Conservation (phyloP, 768 basidiomycete species). For the Strobilomyces echinocephalus region DNA sequence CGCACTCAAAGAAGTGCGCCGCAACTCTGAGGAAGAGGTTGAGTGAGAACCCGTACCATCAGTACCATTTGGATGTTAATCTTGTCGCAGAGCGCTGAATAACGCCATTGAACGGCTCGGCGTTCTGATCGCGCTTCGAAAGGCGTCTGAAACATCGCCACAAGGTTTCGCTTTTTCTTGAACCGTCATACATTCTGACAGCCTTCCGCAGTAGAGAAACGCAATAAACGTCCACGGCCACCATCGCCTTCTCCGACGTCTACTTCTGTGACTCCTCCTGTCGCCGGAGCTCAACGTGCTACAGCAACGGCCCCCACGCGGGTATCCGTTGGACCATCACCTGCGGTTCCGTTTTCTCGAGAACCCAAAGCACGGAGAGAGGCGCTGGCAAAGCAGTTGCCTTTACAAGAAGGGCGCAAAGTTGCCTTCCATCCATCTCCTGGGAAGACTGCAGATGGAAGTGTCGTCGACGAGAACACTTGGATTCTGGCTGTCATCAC, state of each 20-base stretch:
- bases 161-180: conserved; percentile 42
- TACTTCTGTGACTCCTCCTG: conserved; percentile 32
- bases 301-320: conserved; percentile 27
- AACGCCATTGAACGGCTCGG: conserved; percentile 64
- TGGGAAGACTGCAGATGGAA: conserved; percentile 47
- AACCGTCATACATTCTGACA: conserved; percentile 1
- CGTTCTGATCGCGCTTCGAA: conserved; percentile 68
- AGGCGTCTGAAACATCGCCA: conserved; percentile 56
- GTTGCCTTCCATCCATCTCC: conserved; percentile 75
- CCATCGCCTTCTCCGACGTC: conserved; percentile 64
- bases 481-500: conserved; percentile 83
- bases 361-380: conserved; percentile 68
- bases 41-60: conserved; percentile 41
- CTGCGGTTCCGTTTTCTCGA: conserved; percentile 49
- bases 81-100: conserved; percentile 55
- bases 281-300: conserved; percentile 18
- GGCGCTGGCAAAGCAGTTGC: conserved; percentile 54
- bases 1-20: conserved; percentile 60
- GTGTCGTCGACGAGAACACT: conserved; percentile 46
- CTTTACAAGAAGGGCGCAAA: conserved; percentile 68
- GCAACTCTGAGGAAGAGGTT: conserved; percentile 54
- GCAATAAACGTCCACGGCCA: conserved; percentile 69
- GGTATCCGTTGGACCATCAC: conserved; percentile 56
- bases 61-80: conserved; percentile 8
- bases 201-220: conserved; percentile 49